phyloP scores from a whole-genome alignment of 2,329 filamentous ascomycete species.

The Amauroascus niger region DNA sequence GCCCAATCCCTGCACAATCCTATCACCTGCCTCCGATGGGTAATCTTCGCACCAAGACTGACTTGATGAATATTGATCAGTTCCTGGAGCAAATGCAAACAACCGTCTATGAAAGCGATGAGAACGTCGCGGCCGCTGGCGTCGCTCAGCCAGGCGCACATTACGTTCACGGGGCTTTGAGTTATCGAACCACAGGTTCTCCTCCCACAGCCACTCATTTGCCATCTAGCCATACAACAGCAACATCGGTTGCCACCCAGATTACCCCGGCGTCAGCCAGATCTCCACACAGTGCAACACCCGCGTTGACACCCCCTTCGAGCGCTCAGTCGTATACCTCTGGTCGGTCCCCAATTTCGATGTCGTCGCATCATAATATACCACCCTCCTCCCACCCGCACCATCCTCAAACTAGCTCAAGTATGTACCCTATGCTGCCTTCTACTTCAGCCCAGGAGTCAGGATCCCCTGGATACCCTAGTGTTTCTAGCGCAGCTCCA shows the following conservation, averaged over 20 bases:
- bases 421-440: slow-evolving; percentile 56
- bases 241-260: slow-evolving; percentile 31
- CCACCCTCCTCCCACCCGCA: slow-evolving; percentile 37
- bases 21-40: slow-evolving; percentile 83
- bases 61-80: slow-evolving; percentile 86
- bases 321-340: slow-evolving; percentile 55
- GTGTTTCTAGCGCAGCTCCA: slow-evolving; percentile 47
- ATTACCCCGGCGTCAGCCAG: slow-evolving; percentile 30
- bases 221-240: slow-evolving; percentile 34
- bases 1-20: slow-evolving; percentile 59
- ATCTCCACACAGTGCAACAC: slow-evolving; percentile 45
- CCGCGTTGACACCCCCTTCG: slow-evolving; percentile 53
- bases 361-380: slow-evolving; percentile 43
- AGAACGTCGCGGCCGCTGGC: slow-evolving; percentile 66
- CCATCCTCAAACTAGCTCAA: slow-evolving; percentile 32
- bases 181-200: slow-evolving; percentile 49
- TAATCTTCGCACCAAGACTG: slow-evolving; percentile 83
- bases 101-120: slow-evolving; percentile 89
- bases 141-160: slow-evolving; percentile 65
- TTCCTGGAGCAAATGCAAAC: slow-evolving; percentile 93
- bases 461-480: slow-evolving; percentile 42
- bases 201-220: slow-evolving; percentile 38
- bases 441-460: slow-evolving; percentile 50
- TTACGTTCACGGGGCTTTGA: slow-evolving; percentile 46
- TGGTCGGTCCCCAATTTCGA: slow-evolving; percentile 50